Conservation (phyloP, 192 early-diverging fungal genomes). For the Glomus cerebriforme region DNA sequence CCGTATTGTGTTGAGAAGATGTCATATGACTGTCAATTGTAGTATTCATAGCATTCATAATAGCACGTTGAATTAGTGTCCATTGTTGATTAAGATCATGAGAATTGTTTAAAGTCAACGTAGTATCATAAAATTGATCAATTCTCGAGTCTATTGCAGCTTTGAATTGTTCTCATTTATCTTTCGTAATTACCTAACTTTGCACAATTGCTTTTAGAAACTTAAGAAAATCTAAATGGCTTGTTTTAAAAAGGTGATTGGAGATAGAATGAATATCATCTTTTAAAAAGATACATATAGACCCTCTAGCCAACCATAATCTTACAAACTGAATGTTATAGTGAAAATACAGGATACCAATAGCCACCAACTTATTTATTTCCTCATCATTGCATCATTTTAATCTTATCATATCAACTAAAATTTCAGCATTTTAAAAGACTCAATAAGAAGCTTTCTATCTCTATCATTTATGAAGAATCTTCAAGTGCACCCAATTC, state of each 20-base stretch:
- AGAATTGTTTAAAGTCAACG: too few species aligned
- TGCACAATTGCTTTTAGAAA: slow-evolving; percentile 20
- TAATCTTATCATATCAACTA: slow-evolving; percentile 22
- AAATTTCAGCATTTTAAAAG: slow-evolving; percentile 27
- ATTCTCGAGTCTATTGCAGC: too few species aligned
- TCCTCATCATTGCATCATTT: slow-evolving; percentile 7
- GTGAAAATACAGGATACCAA: slow-evolving; percentile 7
- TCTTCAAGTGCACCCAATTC: slow-evolving; percentile 16
- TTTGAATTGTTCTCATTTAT: too few species aligned
- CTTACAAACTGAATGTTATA: slow-evolving; percentile 24
- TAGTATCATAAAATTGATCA: too few species aligned
- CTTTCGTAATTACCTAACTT: slow-evolving; percentile 16
- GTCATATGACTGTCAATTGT: too few species aligned
- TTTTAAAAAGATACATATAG: slow-evolving; percentile 22
- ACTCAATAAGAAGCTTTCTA: slow-evolving; percentile 5
- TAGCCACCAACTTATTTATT: slow-evolving; percentile 10
- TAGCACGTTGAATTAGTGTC: too few species aligned
- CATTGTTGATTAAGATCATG: too few species aligned
- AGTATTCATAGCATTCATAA: too few species aligned
- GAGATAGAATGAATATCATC: slow-evolving; percentile 21
- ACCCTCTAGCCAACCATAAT: slow-evolving; percentile 6
- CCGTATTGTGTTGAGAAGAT: too few species aligned
- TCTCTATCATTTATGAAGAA: too few species aligned
- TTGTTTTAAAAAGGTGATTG: slow-evolving; percentile 11
- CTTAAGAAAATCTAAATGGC: slow-evolving; percentile 23